Percentiles rank a stretch among this genome's conserved stretches.
phyloP scores from a whole-genome alignment of 768 basidiomycete species.

The Lanmaoa rubissima region DNA sequence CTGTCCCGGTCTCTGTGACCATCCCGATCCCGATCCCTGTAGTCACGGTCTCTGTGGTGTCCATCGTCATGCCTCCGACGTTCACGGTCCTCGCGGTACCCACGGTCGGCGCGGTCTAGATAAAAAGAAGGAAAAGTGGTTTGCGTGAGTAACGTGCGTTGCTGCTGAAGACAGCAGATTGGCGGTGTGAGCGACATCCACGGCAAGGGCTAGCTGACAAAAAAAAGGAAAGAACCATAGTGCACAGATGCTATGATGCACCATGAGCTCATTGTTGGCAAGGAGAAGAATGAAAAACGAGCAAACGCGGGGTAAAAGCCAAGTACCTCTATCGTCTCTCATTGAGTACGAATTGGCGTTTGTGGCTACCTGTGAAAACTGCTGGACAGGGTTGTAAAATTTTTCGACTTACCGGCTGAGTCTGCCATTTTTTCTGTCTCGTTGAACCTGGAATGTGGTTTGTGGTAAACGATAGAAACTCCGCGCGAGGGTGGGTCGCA shows the following conservation, averaged over 20 bases:
- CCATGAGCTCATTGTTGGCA: slow-evolving; percentile 60
- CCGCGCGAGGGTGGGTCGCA: not conserved
- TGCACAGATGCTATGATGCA: slow-evolving; percentile 44
- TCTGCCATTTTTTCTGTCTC: slow-evolving; percentile 44
- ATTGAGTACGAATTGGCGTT: slow-evolving; percentile 29
- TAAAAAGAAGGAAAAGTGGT: slow-evolving; percentile 45
- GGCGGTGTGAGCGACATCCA: slow-evolving; percentile 39
- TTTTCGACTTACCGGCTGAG: slow-evolving; percentile 51
- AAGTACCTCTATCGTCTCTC: slow-evolving; percentile 36
- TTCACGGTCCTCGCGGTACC: slow-evolving; percentile 63
- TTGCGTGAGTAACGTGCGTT: slow-evolving; percentile 51
- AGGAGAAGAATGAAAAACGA: slow-evolving; percentile 36
- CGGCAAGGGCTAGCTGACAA: slow-evolving; percentile 62
- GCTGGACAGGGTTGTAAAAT: slow-evolving; percentile 13
- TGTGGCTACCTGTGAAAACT: slow-evolving; percentile 29
- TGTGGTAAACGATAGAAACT: slow-evolving; percentile 22
- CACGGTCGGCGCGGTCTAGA: slow-evolving; percentile 48
- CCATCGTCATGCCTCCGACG: slow-evolving; percentile 62
- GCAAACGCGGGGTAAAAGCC: slow-evolving; percentile 35
- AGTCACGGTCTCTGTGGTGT: slow-evolving; percentile 52
- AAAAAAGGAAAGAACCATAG: slow-evolving; percentile 42
- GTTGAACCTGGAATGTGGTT: slow-evolving; percentile 25
- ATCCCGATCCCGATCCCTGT: slow-evolving; percentile 44
- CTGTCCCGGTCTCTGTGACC: slow-evolving; percentile 32
- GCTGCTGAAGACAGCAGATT: slow-evolving; percentile 42